Conservation (phyloP, 148 eudicot genomes). For the Fagopyrum esculentum region DNA sequence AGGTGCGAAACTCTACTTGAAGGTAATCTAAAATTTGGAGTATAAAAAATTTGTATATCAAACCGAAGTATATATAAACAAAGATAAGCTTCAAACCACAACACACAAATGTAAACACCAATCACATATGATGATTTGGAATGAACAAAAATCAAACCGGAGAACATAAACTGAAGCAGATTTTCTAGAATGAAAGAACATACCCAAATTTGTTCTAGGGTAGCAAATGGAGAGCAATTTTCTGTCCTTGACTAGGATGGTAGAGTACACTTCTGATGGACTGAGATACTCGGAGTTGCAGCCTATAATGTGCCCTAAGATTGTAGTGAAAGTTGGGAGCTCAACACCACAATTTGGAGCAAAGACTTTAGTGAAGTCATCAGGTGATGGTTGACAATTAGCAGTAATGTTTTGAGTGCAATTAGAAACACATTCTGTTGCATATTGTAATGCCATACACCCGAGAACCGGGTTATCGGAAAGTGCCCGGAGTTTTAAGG, state of each 20-base stretch:
- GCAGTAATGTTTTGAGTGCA: slow-evolving; percentile 50
- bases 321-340: slow-evolving; percentile 56
- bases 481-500: slow-evolving; percentile 35
- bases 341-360: slow-evolving; percentile 79
- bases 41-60: too few species aligned
- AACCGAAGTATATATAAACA: too few species aligned
- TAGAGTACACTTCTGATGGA: slow-evolving; percentile 55
- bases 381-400: slow-evolving; percentile 45
- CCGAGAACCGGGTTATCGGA: slow-evolving; percentile 63
- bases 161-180: too few species aligned
- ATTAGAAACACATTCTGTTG: slow-evolving; percentile 44
- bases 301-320: slow-evolving; percentile 48
- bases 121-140: too few species aligned
- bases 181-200: too few species aligned
- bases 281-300: slow-evolving; percentile 51
- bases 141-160: too few species aligned
- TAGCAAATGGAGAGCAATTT: slow-evolving; percentile 24
- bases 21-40: too few species aligned
- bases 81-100: too few species aligned
- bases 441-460: slow-evolving; percentile 74
- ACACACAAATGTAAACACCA: too few species aligned
- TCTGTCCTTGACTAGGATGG: slow-evolving; percentile 28
- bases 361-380: slow-evolving; percentile 57
- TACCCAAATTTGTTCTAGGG: too few species aligned
- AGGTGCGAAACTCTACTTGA: too few species aligned